phyloP scores from a whole-genome alignment of 176 grass and related monocot genomes.

The Pontederia paniculata region DNA sequence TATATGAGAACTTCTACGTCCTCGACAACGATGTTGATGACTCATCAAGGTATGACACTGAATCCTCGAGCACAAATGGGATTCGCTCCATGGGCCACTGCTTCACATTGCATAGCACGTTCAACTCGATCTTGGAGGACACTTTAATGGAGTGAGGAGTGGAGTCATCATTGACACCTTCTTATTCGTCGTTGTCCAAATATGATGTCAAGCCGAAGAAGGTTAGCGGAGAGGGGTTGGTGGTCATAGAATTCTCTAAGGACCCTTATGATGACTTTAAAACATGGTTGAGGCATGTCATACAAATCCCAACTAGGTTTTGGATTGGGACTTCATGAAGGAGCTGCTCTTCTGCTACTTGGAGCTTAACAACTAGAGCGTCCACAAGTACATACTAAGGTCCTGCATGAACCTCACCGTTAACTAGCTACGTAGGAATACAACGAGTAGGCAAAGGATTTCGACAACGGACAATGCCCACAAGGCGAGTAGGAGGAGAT shows the following conservation, averaged over 20 bases:
- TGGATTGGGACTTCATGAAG: slow-evolving; percentile 91
- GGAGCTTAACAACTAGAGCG: slow-evolving; percentile 49
- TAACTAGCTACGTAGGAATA: slow-evolving; percentile 6
- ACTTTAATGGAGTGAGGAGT: neutral
- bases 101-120: slow-evolving; percentile 12
- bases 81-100: neutral
- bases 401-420: slow-evolving; percentile 46
- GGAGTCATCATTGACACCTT: neutral
- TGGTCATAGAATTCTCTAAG: too few species aligned
- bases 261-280: too few species aligned
- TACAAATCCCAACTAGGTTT: neutral
- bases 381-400: slow-evolving; percentile 58
- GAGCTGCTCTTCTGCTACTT: slow-evolving; percentile 63
- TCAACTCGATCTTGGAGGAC: slow-evolving; percentile 1
- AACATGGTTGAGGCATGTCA: slow-evolving; percentile 51
- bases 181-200: neutral
- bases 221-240: neutral
- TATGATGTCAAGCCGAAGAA: neutral
- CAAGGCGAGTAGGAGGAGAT: too few species aligned
- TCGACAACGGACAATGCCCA: too few species aligned
- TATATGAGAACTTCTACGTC: slow-evolving; percentile 56
- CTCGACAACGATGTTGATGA: slow-evolving; percentile 15
- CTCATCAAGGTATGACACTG: neutral
- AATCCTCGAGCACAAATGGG: neutral
- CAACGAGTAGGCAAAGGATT: neutral